Evolutionary conservation across 2,329 filamentous ascomycete species (phyloP).

Genomic region (Colletotrichum kahawae): DNA sequence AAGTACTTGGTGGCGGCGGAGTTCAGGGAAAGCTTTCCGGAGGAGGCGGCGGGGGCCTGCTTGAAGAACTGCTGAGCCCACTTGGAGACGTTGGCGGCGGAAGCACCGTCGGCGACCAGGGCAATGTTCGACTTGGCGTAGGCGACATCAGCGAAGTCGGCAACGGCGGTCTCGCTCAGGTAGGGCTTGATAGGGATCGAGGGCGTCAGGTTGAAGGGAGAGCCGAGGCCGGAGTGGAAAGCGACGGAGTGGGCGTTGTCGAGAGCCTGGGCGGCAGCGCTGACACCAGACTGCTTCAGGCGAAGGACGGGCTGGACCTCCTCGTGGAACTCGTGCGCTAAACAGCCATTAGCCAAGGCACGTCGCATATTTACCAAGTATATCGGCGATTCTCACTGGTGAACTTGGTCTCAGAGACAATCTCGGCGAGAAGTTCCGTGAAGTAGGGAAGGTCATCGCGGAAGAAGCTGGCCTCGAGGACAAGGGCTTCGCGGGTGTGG

Average conservation of each 20-base stretch:
- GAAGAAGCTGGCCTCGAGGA: constrained; percentile 94
- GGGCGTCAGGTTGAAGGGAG: constrained; percentile 74
- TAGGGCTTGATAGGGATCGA: constrained; percentile 79
- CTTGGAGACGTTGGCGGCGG: constrained; percentile 76
- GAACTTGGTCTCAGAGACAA: constrained; percentile 87
- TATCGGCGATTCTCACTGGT: constrained; percentile 59
- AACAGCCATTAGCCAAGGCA: constrained; percentile 15
- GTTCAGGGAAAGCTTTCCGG: constrained; percentile 59
- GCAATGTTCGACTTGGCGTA: constrained; percentile 93
- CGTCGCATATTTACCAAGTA: neutral
- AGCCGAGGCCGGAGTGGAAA: constrained; percentile 92
- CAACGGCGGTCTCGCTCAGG: constrained; percentile 76
- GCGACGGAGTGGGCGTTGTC: constrained; percentile 86
- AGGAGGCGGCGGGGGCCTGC: constrained; percentile 61
- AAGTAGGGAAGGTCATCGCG: constrained; percentile 97
- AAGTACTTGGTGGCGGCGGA: constrained; percentile 80
- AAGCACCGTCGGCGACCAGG: constrained; percentile 87
- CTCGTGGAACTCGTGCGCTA: constrained; percentile 91
- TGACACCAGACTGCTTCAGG: constrained; percentile 72
- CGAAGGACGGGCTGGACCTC: constrained; percentile 81
- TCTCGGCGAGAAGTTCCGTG: constrained; percentile 91
- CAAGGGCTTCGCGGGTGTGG: constrained; percentile 91
- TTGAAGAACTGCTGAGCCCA: constrained; percentile 96
- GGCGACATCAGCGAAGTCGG: constrained; percentile 76
- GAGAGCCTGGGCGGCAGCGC: constrained; percentile 74